Evolutionary conservation across 2,329 filamentous ascomycete genomes (phyloP).

Genomic region (Ophiostoma sp.): DNA sequence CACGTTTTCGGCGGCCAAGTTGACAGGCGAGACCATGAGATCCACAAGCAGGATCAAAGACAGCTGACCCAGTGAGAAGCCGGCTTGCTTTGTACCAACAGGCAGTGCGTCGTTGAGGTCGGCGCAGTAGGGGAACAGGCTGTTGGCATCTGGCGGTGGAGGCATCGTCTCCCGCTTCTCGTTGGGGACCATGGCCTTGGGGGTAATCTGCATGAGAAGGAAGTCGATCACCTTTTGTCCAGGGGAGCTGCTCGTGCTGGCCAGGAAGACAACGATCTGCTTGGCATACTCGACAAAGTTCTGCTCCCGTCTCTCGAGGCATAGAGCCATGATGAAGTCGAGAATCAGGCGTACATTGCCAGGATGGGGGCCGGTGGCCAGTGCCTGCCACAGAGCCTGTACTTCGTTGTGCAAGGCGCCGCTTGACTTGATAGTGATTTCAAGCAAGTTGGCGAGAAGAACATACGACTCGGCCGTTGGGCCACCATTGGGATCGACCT

Average conservation of each 20-base stretch:
- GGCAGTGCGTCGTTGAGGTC: constrained; percentile 78
- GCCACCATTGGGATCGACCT: constrained; percentile 86
- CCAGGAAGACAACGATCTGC: constrained; percentile 95
- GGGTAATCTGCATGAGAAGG: constrained; percentile 83
- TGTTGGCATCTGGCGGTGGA: constrained; percentile 67
- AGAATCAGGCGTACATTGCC: constrained; percentile 93
- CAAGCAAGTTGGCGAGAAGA: constrained; percentile 87
- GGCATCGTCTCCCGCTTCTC: constrained; percentile 64
- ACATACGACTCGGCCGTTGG: constrained; percentile 93
- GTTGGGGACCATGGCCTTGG: constrained; percentile 94
- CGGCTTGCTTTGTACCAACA: constrained; percentile 85
- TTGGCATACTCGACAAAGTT: constrained; percentile 98
- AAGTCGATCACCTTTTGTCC: constrained; percentile 94
- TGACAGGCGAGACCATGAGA: constrained; percentile 88
- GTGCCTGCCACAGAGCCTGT: constrained; percentile 93
- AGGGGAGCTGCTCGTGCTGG: constrained; percentile 70
- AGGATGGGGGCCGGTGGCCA: constrained; percentile 87
- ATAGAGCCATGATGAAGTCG: constrained; percentile 94
- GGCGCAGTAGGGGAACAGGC: constrained; percentile 81
- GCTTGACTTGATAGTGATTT: constrained; percentile 92
- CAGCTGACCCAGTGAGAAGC: constrained; percentile 88
- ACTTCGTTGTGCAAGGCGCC: constrained; percentile 92
- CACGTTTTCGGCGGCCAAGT: constrained; percentile 74
- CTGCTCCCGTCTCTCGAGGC: constrained; percentile 89
- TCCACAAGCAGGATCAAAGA: constrained; percentile 93